A percentile compares a stretch with the other conserved stretches of the same genome.
phyloP scores from a whole-genome alignment of 2,329 filamentous ascomycete species.

The Aspergillus sp. region DNA sequence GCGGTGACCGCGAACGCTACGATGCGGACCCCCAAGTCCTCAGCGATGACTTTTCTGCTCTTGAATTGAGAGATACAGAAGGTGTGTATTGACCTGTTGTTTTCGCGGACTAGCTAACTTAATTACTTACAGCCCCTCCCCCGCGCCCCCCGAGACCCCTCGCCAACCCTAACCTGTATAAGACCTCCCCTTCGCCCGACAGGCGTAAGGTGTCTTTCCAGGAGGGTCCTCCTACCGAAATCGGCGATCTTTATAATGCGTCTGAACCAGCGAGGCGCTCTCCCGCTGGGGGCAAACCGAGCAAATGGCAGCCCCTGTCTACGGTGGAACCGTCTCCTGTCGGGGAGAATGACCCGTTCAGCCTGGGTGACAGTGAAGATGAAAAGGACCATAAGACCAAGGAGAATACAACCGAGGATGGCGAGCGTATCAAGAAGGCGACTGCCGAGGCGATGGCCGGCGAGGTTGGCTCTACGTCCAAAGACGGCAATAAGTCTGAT shows the following conservation, averaged over 20 bases:
- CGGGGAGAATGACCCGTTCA: conserved; percentile 91
- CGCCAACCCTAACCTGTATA: conserved; percentile 78
- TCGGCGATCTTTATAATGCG: conserved; percentile 68
- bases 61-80: conserved; percentile 63
- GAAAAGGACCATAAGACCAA: conserved; percentile 76
- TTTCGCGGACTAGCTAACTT: neutral
- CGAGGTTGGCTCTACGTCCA: conserved; percentile 30
- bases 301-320: conserved; percentile 96
- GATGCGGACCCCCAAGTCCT: conserved; percentile 91
- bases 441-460: conserved; percentile 50
- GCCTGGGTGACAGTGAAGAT: conserved; percentile 90
- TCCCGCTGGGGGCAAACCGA: conserved; percentile 60
- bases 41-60: conserved; percentile 76
- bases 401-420: conserved; percentile 52
- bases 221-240: conserved; percentile 71
- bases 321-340: conserved; percentile 81
- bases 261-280: conserved; percentile 57
- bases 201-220: conserved; percentile 57
- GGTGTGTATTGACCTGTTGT: conserved; percentile 38
- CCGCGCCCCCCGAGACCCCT: conserved; percentile 60
- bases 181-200: conserved; percentile 56
- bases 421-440: conserved; percentile 64
- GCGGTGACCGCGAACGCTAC: conserved; percentile 86
- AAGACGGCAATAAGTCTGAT: conserved; percentile 24
- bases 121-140: conserved; percentile 46